Evolutionary conservation across 768 basidiomycete genomes (phyloP), one percentile per base, ranked within the genome.

Genomic region (Podaxis mareebaensis): DNA sequence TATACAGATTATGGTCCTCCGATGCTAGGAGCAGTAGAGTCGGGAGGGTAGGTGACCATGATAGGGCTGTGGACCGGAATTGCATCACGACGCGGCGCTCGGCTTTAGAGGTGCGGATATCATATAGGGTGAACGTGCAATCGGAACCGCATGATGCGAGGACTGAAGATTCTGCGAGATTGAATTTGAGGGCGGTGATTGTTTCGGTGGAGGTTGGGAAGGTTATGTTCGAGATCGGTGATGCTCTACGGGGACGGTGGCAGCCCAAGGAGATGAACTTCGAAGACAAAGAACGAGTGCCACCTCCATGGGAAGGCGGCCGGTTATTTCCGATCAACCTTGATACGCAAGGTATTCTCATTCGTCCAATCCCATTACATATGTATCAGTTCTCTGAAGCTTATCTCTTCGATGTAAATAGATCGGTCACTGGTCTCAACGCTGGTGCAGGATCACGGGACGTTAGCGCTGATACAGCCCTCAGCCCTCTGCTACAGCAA

Each of bases 1-100:
- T 98, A 75, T 99, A 99, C 26, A 99, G 82, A 70, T 98, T 97
- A 78, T 99, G 96, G 71, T 99, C 96, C 79, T 99, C 97, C 0
- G 96, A 98, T n/a, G 93, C 97, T 6, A 99, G 85, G 7, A 99
- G 85, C 42, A 98, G 78, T 3, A 89, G 81, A 0, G 96, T 98
- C 3, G 97, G 97, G 71, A 95, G 90, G 0, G 94, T 96, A 0
- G 97, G 97, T 30, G 95, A 98, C 96, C 96, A 99, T 13, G 94
- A 84, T 1, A 99, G 81, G 7, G 91, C 83, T 68, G 99, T 99
- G 68, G 88, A 88, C 68, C 86, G 89, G 89, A 98, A 94, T 86
- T 92, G 89, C 93, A 99, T 96, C 60, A 97, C 81, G 4, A 96
- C 83, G 51, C 95, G 79, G 28, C 95, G 83, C 72, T 99, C 94